These are phyloP conservation scores for Leptodermis oblonga DNA, from an alignment of 257 asterid species.

Conservation along the genomic window DNA sequence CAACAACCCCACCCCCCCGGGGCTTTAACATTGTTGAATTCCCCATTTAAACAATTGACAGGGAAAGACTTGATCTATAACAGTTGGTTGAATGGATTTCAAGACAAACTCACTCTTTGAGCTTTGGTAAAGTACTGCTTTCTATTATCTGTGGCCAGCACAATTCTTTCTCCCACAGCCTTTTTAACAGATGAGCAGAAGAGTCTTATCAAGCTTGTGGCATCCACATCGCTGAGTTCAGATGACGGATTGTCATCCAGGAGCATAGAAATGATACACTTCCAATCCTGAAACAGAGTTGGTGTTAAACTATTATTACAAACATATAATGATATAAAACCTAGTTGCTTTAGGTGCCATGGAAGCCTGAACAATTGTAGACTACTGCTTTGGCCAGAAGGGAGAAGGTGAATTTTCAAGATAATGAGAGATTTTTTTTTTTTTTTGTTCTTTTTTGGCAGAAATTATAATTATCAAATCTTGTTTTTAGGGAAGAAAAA, in stretches of 20 bases:
- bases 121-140: slow-evolving; percentile 68
- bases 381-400: not conserved
- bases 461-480: not conserved
- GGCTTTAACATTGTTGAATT: not conserved
- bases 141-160: slow-evolving; percentile 85
- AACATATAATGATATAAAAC: no score
- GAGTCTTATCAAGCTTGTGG: slow-evolving; percentile 88
- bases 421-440: not conserved
- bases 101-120: slow-evolving; percentile 53
- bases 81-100: not conserved
- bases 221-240: slow-evolving; percentile 83
- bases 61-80: not conserved
- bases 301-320: not conserved
- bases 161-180: slow-evolving; percentile 95
- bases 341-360: no score
- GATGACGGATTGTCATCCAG: slow-evolving; percentile 66
- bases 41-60: not conserved
- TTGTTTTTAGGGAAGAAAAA: not conserved
- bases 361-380: no score
- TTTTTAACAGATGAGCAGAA: slow-evolving; percentile 79
- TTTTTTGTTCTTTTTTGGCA: not conserved
- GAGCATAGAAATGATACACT: slow-evolving; percentile 79
- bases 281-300: slow-evolving; percentile 78
- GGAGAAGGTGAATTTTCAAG: not conserved
- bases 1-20: no score